These are phyloP conservation scores for Mycena crocata DNA, from an alignment of 768 basidiomycete genomes.

Conservation along the genomic window DNA sequence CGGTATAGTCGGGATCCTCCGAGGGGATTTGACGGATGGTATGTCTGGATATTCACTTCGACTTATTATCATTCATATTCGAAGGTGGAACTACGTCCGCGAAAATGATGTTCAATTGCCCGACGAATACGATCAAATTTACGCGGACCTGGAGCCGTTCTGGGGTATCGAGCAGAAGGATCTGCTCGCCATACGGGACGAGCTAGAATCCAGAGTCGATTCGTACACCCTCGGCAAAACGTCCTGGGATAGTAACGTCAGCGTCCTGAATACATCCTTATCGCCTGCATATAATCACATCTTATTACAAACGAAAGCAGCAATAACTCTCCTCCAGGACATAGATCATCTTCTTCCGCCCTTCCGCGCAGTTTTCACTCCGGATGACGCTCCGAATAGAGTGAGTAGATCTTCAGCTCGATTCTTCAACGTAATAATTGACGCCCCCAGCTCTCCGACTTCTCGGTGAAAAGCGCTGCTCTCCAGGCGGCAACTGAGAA, in stretches of 20 bases:
- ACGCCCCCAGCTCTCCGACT: conserved; percentile 25
- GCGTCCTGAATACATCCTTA: conserved; percentile 50
- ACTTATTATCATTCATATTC: not conserved
- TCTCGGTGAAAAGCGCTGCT: conserved; percentile 38
- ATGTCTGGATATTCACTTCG: too few relatives aligned
- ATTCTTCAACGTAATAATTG: not conserved
- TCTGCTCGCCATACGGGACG: conserved; percentile 49
- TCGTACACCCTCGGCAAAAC: conserved; percentile 57
- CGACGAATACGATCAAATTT: conserved; percentile 87
- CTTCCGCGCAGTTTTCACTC: conserved; percentile 59
- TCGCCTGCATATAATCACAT: conserved; percentile 50
- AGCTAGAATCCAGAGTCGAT: conserved; percentile 52
- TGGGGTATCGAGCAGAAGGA: conserved; percentile 70
- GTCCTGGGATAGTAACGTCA: conserved; percentile 37
- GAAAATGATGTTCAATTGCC: conserved; percentile 80
- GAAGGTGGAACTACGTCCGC: conserved; percentile 67
- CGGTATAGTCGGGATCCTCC: conserved; percentile 86
- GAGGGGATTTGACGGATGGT: conserved; percentile 90
- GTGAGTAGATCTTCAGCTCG: conserved; percentile 29
- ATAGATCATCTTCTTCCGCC: conserved; percentile 56
- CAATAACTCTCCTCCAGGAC: conserved; percentile 50
- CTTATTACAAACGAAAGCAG: conserved; percentile 43
- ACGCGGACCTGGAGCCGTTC: conserved; percentile 84
- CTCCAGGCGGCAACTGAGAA: conserved; percentile 34
- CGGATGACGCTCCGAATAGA: conserved; percentile 56